Conservation (phyloP, 441 rosid species). For the Gossypium schwendimanii region DNA sequence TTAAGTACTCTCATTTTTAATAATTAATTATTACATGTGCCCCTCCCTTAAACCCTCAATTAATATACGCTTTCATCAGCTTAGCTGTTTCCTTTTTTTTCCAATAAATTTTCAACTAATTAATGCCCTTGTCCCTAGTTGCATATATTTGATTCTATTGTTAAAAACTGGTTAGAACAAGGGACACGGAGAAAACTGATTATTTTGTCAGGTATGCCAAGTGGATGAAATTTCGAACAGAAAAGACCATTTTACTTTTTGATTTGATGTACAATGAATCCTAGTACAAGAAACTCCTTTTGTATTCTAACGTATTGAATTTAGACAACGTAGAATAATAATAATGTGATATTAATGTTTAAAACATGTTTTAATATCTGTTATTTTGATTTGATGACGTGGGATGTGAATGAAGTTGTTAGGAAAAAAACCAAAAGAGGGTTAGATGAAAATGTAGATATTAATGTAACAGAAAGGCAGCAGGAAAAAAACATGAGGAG, state of each 20-base stretch:
- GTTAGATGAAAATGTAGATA: neutral
- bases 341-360: neutral
- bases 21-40: constrained; percentile 11
- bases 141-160: too few relatives aligned
- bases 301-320: neutral
- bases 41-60: neutral
- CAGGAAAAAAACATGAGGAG: neutral
- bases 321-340: neutral
- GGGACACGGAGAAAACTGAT: too few relatives aligned
- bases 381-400: neutral
- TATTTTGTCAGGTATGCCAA: too few relatives aligned
- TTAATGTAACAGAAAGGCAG: neutral
- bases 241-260: too few relatives aligned
- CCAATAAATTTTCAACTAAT: neutral
- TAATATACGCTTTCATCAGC: neutral
- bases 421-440: too few relatives aligned
- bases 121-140: too few relatives aligned
- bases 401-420: neutral
- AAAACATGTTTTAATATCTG: neutral
- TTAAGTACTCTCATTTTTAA: constrained; percentile 13
- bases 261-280: too few relatives aligned
- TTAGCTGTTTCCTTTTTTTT: neutral
- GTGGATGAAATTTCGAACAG: too few relatives aligned
- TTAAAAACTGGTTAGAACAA: too few relatives aligned
- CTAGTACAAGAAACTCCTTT: too few relatives aligned